phyloP scores from a whole-genome alignment of 1,139 yeast genomes.

The Keqinozyma sinolaborantium region DNA sequence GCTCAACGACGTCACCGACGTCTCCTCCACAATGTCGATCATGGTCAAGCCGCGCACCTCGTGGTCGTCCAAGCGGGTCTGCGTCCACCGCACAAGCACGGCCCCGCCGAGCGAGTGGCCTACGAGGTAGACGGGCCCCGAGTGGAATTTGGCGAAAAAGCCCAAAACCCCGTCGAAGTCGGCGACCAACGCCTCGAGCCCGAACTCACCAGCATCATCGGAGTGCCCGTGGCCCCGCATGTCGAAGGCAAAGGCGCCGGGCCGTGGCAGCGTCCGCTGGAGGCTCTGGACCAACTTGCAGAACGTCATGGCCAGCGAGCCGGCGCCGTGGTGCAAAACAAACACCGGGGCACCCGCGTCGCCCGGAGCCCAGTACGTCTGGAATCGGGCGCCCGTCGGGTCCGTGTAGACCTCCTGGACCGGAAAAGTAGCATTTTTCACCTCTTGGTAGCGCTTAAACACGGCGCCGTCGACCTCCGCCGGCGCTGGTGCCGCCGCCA shows the following conservation, averaged over 20 bases:
- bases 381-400: slow-evolving; percentile 27
- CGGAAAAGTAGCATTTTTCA: slow-evolving; percentile 15
- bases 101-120: slow-evolving; percentile 97
- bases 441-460: slow-evolving; percentile 12
- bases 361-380: slow-evolving; percentile 63
- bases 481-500: not conserved
- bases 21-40: slow-evolving; percentile 92
- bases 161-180: slow-evolving; percentile 55
- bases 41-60: slow-evolving; percentile 63
- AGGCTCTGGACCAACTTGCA: slow-evolving; percentile 46
- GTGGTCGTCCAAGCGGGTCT: slow-evolving; percentile 11
- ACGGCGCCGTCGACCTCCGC: not conserved
- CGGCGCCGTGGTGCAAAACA: slow-evolving; percentile 92
- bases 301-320: slow-evolving; percentile 81
- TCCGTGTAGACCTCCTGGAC: slow-evolving; percentile 3
- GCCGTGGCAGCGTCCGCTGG: slow-evolving; percentile 17
- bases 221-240: slow-evolving; percentile 77
- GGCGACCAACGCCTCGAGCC: slow-evolving; percentile 47
- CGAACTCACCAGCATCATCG: slow-evolving; percentile 31
- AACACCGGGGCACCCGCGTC: slow-evolving; percentile 48
- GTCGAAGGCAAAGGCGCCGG: slow-evolving; percentile 72
- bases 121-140: slow-evolving; percentile 42
- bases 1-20: slow-evolving; percentile 67
- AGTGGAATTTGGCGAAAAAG: slow-evolving; percentile 24
- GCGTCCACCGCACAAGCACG: slow-evolving; percentile 53